phyloP scores from a whole-genome alignment of 2,329 filamentous ascomycete genomes.

The Cercospora beticola region DNA sequence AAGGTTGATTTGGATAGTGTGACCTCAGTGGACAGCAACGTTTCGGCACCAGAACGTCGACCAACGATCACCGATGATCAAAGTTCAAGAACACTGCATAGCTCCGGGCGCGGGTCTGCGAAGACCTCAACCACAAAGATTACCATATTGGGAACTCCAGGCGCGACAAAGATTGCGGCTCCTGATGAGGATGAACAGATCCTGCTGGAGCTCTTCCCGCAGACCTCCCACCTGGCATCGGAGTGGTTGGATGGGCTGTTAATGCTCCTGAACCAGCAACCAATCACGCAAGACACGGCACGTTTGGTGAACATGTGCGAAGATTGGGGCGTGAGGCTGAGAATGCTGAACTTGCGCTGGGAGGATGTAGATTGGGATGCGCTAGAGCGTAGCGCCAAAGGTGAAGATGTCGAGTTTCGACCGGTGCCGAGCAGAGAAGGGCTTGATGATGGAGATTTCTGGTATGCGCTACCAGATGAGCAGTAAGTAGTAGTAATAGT shows the following conservation, averaged over 20 bases:
- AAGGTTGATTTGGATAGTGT: conserved; percentile 86
- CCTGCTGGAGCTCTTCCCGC: conserved; percentile 78
- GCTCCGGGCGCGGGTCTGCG: conserved; percentile 19
- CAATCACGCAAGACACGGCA: conserved; percentile 94
- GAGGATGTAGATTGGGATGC: conserved; percentile 64
- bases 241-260: conserved; percentile 96
- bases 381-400: conserved; percentile 41
- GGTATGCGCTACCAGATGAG: conserved; percentile 63
- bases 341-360: conserved; percentile 85
- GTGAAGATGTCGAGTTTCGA: conserved; percentile 31
- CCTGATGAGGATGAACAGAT: conserved; percentile 57
- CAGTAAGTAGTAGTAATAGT: conserved; percentile 14
- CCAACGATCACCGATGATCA: conserved; percentile 48
- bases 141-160: conserved; percentile 70
- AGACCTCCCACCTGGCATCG: conserved; percentile 77
- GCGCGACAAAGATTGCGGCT: background rate
- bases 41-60: conserved; percentile 64
- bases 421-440: conserved; percentile 76
- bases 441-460: conserved; percentile 81
- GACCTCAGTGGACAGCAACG: conserved; percentile 91
- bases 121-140: conserved; percentile 70
- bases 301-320: conserved; percentile 82
- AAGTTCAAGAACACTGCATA: conserved; percentile 29
- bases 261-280: conserved; percentile 91
- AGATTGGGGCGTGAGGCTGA: conserved; percentile 89